Conservation (phyloP, 257 asterid genomes). For the Linaria vulgaris region DNA sequence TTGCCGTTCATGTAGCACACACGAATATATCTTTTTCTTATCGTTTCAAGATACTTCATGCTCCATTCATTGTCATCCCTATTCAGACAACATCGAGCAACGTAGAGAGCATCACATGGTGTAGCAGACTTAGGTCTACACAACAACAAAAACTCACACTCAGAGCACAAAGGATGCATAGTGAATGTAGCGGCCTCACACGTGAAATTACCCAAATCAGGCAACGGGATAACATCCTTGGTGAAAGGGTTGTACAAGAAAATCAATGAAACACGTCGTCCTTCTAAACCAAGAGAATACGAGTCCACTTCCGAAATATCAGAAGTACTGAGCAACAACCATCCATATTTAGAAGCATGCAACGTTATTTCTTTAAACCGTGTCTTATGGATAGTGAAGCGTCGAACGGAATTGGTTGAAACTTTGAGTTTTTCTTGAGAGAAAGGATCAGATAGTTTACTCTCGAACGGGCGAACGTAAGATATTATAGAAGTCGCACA, state of each 20-base stretch:
- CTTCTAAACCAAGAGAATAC: too few species aligned
- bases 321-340: too few species aligned
- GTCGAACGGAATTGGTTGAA: too few species aligned
- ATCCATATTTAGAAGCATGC: too few species aligned
- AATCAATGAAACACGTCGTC: not conserved
- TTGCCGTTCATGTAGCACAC: not conserved
- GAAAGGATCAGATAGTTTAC: too few species aligned
- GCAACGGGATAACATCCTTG: not conserved
- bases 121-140: not conserved
- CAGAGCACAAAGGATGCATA: not conserved
- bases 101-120: not conserved
- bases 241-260: constrained; percentile 13
- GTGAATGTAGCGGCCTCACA: not conserved
- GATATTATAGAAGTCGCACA: too few species aligned
- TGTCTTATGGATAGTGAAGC: too few species aligned
- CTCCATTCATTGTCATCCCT: not conserved
- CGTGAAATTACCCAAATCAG: not conserved
- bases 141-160: constrained; percentile 1
- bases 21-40: not conserved
- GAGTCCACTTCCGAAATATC: too few species aligned
- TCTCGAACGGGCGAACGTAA: too few species aligned
- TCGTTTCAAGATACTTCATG: not conserved
- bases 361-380: too few species aligned
- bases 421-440: too few species aligned
- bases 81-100: not conserved